Conservation (phyloP, 345 rosid species). For the Euphorbia peplus region DNA sequence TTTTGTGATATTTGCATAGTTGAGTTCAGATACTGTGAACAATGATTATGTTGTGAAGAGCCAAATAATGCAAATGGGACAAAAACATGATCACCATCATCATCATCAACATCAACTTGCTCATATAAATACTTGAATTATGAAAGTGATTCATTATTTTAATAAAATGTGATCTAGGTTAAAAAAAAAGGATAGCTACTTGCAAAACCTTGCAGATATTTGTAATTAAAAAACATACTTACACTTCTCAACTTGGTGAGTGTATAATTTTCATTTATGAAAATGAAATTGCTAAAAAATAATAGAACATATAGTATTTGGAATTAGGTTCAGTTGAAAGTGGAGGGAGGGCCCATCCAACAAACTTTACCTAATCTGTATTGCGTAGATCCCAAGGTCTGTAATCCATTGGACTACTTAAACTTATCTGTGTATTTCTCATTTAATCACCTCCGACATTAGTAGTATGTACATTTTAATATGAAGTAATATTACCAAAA, state of each 20-base stretch:
- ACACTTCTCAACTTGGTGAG: too few species aligned
- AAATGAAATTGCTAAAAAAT: too few species aligned
- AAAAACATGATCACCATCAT: background rate
- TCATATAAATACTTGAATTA: background rate
- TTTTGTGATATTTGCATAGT: background rate
- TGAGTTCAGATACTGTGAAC: background rate
- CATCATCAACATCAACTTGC: background rate
- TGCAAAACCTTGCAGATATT: too few species aligned
- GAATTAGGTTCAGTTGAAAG: background rate
- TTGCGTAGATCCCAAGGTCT: background rate
- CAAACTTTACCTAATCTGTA: conserved; percentile 12
- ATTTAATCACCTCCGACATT: background rate
- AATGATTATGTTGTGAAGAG: background rate
- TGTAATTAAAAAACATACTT: too few species aligned
- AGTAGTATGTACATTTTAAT: too few species aligned
- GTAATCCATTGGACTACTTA: background rate
- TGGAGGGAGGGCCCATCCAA: background rate
- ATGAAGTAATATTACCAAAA: background rate
- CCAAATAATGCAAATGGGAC: background rate
- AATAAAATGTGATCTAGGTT: background rate
- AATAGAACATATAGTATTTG: too few species aligned
- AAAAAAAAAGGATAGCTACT: background rate
- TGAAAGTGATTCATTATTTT: background rate
- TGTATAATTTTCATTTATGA: background rate
- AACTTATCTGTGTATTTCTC: background rate